Evolutionary conservation across 164 flowering plant genomes (phyloP).

Genomic region (Buxus sempervirens): DNA sequence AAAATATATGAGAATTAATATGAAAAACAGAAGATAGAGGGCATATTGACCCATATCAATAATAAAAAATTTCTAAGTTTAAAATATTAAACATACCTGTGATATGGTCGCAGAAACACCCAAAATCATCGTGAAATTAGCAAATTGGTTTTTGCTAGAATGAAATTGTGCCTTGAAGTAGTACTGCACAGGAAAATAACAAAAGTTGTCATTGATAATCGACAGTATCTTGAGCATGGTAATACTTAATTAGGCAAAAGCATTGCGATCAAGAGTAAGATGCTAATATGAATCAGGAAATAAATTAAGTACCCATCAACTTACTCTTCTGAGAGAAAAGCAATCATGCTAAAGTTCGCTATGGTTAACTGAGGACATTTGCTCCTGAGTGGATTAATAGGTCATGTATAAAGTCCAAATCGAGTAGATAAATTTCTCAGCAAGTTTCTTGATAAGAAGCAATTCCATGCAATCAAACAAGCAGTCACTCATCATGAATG

Average conservation of each 20-base stretch:
- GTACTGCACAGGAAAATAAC: conserved; percentile 50
- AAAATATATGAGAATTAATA: neutral
- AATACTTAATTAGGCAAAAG: neutral
- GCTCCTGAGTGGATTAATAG: too few relatives aligned
- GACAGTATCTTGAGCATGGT: neutral
- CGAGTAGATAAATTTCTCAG: too few relatives aligned
- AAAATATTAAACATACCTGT: conserved; percentile 41
- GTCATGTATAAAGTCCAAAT: too few relatives aligned
- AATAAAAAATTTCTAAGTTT: neutral
- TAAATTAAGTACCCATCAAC: too few relatives aligned
- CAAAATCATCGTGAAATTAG: conserved; percentile 64
- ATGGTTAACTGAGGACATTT: too few relatives aligned
- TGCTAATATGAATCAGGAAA: too few relatives aligned
- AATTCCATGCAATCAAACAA: too few relatives aligned
- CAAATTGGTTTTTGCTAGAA: conserved; percentile 82
- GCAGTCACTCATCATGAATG: too few relatives aligned
- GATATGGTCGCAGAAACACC: conserved; percentile 61
- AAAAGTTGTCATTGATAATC: neutral
- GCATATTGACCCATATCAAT: neutral
- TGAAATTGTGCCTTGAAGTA: conserved; percentile 78
- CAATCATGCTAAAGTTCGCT: too few relatives aligned
- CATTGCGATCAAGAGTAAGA: neutral
- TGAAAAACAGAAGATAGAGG: neutral
- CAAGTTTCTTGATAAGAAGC: too few relatives aligned
- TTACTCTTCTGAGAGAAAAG: too few relatives aligned